phyloP scores from a whole-genome alignment of 2,329 filamentous ascomycete species.

The Monosporascus sp. region DNA sequence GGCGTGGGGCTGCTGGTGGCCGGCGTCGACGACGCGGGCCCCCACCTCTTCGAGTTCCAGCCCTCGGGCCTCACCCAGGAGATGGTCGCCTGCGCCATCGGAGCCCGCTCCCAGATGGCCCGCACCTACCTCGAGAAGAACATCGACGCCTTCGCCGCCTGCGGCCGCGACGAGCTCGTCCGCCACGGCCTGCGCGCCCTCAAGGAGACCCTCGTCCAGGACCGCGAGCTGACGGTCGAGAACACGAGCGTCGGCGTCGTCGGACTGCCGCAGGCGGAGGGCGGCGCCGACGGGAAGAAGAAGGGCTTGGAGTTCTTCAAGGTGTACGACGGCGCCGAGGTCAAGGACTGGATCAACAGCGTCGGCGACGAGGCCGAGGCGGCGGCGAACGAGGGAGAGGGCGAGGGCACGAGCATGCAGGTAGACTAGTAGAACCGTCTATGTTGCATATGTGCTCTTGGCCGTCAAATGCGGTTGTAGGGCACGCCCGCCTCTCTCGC shows the following conservation, averaged over 20 bases:
- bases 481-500: neutral
- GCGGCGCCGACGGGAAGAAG: constrained; percentile 41
- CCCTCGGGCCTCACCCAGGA: constrained; percentile 93
- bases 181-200: constrained; percentile 84
- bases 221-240: constrained; percentile 95
- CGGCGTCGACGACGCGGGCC: constrained; percentile 87
- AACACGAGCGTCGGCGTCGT: constrained; percentile 91
- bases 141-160: constrained; percentile 73
- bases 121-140: constrained; percentile 94
- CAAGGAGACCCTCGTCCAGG: constrained; percentile 93
- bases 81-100: constrained; percentile 95
- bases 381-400: constrained; percentile 35
- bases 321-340: constrained; percentile 83
- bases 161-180: constrained; percentile 78
- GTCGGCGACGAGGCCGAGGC: constrained; percentile 52
- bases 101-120: constrained; percentile 94
- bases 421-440: constrained; percentile 31
- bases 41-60: constrained; percentile 98
- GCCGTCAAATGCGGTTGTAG: neutral
- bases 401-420: constrained; percentile 40
- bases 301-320: constrained; percentile 70
- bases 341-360: constrained; percentile 80
- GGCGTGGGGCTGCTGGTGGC: constrained; percentile 90
- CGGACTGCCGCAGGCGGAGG: constrained; percentile 45
- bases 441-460: neutral